Conservation (phyloP, 805 yeast genomes). For the Kazachstania martiniae region DNA sequence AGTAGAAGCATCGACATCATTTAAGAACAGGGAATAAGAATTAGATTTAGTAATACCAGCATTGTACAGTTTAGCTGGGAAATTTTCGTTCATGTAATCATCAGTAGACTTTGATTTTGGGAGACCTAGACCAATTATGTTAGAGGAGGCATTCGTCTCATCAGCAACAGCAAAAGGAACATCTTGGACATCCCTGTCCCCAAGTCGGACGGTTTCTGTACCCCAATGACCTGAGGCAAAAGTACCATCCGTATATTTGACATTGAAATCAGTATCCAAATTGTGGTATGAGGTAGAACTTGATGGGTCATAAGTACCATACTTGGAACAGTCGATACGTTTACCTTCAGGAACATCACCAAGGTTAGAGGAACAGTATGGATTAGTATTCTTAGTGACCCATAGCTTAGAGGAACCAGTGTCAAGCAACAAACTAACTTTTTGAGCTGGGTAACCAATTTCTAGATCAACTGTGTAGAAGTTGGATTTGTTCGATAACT, state of each 20-base stretch:
- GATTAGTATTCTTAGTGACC: slow-evolving; percentile 32
- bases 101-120: slow-evolving; percentile 44
- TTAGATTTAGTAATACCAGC: slow-evolving; percentile 41
- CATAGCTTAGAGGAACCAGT: slow-evolving; percentile 68
- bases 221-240: slow-evolving; percentile 35
- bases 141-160: slow-evolving; percentile 37
- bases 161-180: slow-evolving; percentile 64
- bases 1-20: slow-evolving; percentile 7
- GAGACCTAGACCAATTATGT: slow-evolving; percentile 51
- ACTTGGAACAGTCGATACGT: slow-evolving; percentile 12
- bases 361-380: slow-evolving; percentile 15
- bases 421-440: slow-evolving; percentile 50
- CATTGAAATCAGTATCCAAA: slow-evolving; percentile 30
- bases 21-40: slow-evolving; percentile 49
- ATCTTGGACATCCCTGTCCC: slow-evolving; percentile 34
- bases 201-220: slow-evolving; percentile 47
- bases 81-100: slow-evolving; percentile 43
- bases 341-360: slow-evolving; percentile 7
- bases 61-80: slow-evolving; percentile 46
- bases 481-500: neutral
- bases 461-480: slow-evolving; percentile 17
- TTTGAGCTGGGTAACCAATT: slow-evolving; percentile 39
- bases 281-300: slow-evolving; percentile 17
- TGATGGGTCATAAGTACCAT: slow-evolving; percentile 13
- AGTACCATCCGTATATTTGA: slow-evolving; percentile 43